Base-by-base conservation (phyloP, 371 early-diverging fungal species). In the Mucor racemosus region DNA sequence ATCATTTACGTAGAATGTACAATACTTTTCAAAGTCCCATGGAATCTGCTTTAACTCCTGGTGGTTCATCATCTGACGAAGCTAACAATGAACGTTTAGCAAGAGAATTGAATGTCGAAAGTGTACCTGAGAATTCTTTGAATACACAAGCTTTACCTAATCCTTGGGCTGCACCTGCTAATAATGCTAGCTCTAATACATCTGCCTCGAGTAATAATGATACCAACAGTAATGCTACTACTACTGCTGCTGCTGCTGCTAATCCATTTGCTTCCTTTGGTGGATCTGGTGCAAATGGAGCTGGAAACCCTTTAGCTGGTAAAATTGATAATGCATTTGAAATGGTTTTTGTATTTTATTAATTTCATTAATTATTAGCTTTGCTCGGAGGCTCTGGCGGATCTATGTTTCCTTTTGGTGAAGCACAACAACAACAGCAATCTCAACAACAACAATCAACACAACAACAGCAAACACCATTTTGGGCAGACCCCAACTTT, bases 141-240 rank as follows among this genome's bases (percentile, higher is more conserved):
- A 94, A 94, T 69, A 90, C 84, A 39, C 81, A 88, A 57, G 90
- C 95, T n/a, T 82, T 95, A 42, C 94, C 95, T 5, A 95, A 95
- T 70, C 95, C 95, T 3, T 95, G 95, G 95, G 89, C 88, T 46
- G 77, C 79, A 67, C 41, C 58, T 39, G 40, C 38, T 26, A 60
- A 9, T 31, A 65, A 58, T 34, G 68, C 21, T 14, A 44, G 46
- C 40, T 50, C 11, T 5, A 58, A 38, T 11, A 53, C 33, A 21
- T 33, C 59, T 10, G 36, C 69, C 4, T 42, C 44, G 26, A 26
- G 26, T 17, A 53, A 53, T 54, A 42, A 14, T 8, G 54, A 58
- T 48, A 33, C 60, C 26, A 36, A 65, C 46, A 34, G 35, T 46
- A 58, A 64, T 54, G 40, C 40, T 26, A 31, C 67, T 64, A 39